Percentiles rank a stretch among this genome's conserved stretches.
Conservation (phyloP, 1,284 basidiomycete genomes). For the Marasmius oreades region DNA sequence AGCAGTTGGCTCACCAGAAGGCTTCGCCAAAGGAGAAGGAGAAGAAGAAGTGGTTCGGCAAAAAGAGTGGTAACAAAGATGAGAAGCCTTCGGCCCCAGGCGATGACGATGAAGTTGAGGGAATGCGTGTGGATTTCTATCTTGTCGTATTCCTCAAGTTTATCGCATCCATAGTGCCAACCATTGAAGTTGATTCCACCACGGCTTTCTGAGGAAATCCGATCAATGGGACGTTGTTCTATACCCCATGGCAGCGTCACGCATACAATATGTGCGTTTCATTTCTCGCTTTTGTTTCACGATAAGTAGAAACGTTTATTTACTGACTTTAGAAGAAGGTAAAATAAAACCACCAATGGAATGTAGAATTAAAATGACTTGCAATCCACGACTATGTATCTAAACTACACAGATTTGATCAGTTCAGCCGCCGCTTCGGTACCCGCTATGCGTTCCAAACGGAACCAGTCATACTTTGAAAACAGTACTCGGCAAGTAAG, state of each 20-base stretch:
- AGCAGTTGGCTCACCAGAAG: constrained; percentile 64
- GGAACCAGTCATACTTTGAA: constrained; percentile 86
- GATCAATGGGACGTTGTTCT: not conserved
- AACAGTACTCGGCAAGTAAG: constrained; percentile 78
- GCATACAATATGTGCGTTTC: too few relatives aligned
- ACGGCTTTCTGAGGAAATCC: constrained; percentile 63
- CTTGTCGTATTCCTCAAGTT: constrained; percentile 97
- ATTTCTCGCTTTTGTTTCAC: not conserved
- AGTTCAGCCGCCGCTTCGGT: constrained; percentile 50
- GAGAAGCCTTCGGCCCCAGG: constrained; percentile 38
- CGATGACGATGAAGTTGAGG: constrained; percentile 74
- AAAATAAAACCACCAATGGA: not conserved
- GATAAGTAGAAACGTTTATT: not conserved
- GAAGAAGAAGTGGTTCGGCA: constrained; percentile 84
- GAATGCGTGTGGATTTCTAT: constrained; percentile 93
- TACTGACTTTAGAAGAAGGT: not conserved
- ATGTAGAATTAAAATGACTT: constrained; percentile 1
- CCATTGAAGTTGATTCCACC: constrained; percentile 92
- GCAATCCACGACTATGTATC: not conserved
- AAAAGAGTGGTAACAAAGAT: constrained; percentile 67
- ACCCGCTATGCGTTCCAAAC: constrained; percentile 78
- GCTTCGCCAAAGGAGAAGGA: constrained; percentile 41
- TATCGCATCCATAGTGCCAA: constrained; percentile 91
- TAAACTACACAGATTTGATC: constrained; percentile 26
- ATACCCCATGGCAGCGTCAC: too few relatives aligned